phyloP scores from a whole-genome alignment of 768 basidiomycete species.

The Cytidiella melzeri region DNA sequence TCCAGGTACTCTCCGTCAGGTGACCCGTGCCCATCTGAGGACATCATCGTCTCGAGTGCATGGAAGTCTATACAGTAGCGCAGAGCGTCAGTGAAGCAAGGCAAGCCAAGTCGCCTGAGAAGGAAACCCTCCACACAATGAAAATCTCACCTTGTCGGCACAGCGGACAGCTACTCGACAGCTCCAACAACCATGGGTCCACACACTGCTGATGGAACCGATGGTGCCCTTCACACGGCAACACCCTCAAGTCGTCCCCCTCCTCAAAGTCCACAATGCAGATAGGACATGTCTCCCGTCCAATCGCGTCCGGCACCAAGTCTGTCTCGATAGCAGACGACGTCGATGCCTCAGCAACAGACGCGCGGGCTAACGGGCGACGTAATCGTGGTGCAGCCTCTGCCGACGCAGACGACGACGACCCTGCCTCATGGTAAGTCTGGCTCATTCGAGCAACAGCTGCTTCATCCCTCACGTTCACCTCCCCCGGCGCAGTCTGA shows the following conservation, averaged over 20 bases:
- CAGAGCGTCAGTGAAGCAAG: not conserved
- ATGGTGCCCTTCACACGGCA: conserved; percentile 91
- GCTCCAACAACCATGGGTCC: conserved; percentile 87
- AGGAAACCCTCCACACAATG: too few relatives aligned
- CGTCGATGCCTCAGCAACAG: conserved; percentile 11
- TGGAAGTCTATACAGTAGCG: conserved; percentile 25
- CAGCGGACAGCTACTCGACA: conserved; percentile 87
- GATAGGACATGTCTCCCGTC: conserved; percentile 87
- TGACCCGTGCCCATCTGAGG: conserved; percentile 6
- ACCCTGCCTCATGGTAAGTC: too few relatives aligned
- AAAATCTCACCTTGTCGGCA: conserved; percentile 84
- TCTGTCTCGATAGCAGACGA: conserved; percentile 25
- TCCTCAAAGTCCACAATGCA: conserved; percentile 93
- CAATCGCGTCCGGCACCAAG: conserved; percentile 59
- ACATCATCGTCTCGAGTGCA: conserved; percentile 29
- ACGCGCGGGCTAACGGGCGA: conserved; percentile 3
- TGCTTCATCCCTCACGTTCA: not conserved
- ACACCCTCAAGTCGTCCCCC: conserved; percentile 83
- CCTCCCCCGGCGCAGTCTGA: not conserved
- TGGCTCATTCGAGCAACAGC: not conserved
- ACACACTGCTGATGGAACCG: conserved; percentile 87
- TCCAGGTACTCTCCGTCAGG: conserved; percentile 16
- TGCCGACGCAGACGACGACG: not conserved
- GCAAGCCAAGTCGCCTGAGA: too few relatives aligned
- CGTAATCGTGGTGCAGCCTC: conserved; percentile 1